Evolutionary conservation across 2,329 filamentous ascomycete genomes (phyloP).

Genomic region (Sarocladiaceae sp.): DNA sequence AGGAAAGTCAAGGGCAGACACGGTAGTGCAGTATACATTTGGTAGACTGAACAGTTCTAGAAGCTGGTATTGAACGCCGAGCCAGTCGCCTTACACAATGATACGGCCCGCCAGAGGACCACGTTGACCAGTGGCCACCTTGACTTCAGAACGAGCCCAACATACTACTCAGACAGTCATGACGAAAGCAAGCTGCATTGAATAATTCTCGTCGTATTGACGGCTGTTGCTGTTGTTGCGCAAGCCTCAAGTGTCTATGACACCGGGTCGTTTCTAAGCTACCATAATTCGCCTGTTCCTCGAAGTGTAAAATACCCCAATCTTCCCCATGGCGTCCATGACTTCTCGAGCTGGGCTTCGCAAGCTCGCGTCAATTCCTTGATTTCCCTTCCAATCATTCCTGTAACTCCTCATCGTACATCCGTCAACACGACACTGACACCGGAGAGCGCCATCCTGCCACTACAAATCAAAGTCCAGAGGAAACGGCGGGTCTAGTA

Average conservation of each 20-base stretch:
- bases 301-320: not conserved
- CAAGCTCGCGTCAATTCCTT: not conserved
- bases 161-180: no score
- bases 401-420: conserved; percentile 11
- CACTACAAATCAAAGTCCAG: not conserved
- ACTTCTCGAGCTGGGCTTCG: not conserved
- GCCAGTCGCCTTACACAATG: no score
- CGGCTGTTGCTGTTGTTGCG: not conserved
- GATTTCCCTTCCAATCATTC: not conserved
- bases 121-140: no score
- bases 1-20: no score
- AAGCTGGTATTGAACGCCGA: no score
- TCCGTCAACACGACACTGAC: not conserved
- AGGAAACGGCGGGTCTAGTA: conserved; percentile 33
- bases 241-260: no score
- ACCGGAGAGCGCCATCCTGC: conserved; percentile 12
- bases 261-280: not conserved
- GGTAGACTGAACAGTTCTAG: no score
- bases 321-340: not conserved
- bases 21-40: no score
- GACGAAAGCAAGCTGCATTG: no score
- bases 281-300: not conserved
- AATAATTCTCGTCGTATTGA: not conserved
- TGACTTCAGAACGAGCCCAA: no score
- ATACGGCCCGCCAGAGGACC: no score